Evolutionary conservation across 345 rosid species (phyloP).

Genomic region (Brassica carinata): DNA sequence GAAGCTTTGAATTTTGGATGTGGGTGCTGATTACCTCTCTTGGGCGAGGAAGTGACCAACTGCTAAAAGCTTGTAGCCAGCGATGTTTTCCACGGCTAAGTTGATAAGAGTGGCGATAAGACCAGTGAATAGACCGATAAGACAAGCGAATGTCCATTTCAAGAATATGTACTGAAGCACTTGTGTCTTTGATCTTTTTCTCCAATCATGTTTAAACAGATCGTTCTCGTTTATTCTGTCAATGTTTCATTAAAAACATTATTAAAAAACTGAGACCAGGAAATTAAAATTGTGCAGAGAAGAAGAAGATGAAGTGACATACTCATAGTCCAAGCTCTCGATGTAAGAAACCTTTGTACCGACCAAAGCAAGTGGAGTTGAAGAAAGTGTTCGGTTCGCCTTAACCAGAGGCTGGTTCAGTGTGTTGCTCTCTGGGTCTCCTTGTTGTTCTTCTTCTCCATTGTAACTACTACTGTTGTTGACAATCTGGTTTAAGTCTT

Average conservation of each 20-base stretch:
- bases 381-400: slow-evolving; percentile 69
- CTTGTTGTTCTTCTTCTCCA: slow-evolving; percentile 53
- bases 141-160: slow-evolving; percentile 83
- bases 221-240: slow-evolving; percentile 92
- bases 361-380: slow-evolving; percentile 76
- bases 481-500: slow-evolving; percentile 22
- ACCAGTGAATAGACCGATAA: slow-evolving; percentile 85
- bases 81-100: slow-evolving; percentile 85
- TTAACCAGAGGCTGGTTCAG: slow-evolving; percentile 73
- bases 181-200: slow-evolving; percentile 80
- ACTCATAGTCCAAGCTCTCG: slow-evolving; percentile 95
- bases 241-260: neutral
- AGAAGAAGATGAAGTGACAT: slow-evolving; percentile 25
- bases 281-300: neutral
- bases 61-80: slow-evolving; percentile 88
- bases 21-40: slow-evolving; percentile 49
- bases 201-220: slow-evolving; percentile 95
- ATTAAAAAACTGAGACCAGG: neutral
- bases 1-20: neutral
- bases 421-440: slow-evolving; percentile 70
- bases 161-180: slow-evolving; percentile 77
- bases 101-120: slow-evolving; percentile 83
- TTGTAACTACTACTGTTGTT: slow-evolving; percentile 33
- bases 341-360: slow-evolving; percentile 86
- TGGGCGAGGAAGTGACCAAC: slow-evolving; percentile 58